phyloP scores from a whole-genome alignment of 2,329 filamentous ascomycete genomes.

The Ascomycota sp. region DNA sequence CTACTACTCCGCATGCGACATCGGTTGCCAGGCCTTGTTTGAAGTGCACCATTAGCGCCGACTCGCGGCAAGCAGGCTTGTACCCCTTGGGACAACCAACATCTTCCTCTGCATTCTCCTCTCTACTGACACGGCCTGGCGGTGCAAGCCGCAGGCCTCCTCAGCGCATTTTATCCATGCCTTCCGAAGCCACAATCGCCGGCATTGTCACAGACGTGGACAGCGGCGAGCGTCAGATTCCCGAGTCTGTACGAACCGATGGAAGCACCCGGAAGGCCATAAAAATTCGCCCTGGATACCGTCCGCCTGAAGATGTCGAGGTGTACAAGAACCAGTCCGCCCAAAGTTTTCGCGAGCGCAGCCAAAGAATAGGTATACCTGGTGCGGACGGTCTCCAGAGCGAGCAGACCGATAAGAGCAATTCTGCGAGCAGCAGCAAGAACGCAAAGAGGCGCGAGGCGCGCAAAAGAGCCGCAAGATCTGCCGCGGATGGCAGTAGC shows the following conservation, averaged over 20 bases:
- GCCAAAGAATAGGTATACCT: slow-evolving; percentile 38
- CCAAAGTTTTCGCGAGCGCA: slow-evolving; percentile 60
- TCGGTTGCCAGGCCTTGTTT: no score
- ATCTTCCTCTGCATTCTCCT: no score
- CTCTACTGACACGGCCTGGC: no score
- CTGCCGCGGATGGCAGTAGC: slow-evolving; percentile 32
- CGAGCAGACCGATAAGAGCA: slow-evolving; percentile 15
- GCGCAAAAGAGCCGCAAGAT: slow-evolving; percentile 28
- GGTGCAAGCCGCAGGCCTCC: no score
- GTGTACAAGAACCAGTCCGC: slow-evolving; percentile 86
- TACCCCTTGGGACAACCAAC: no score
- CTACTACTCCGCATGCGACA: no score
- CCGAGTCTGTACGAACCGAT: slow-evolving; percentile 65
- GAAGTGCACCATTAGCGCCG: no score
- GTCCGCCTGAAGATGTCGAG: slow-evolving; percentile 84
- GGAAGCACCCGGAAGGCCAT: slow-evolving; percentile 87
- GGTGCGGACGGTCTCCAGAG: slow-evolving; percentile 42
- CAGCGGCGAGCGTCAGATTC: slow-evolving; percentile 71
- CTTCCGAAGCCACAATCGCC: slow-evolving; percentile 31
- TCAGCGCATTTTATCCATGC: slow-evolving; percentile 13
- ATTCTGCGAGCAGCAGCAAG: slow-evolving; percentile 53
- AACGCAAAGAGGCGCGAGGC: slow-evolving; percentile 56
- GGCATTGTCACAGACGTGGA: slow-evolving; percentile 56
- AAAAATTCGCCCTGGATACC: slow-evolving; percentile 78
- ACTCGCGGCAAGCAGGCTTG: no score